Evolutionary conservation across 2,329 filamentous ascomycete genomes (phyloP), one percentile per base, ranked within the genome.

Genomic region (Xylaria sp.): DNA sequence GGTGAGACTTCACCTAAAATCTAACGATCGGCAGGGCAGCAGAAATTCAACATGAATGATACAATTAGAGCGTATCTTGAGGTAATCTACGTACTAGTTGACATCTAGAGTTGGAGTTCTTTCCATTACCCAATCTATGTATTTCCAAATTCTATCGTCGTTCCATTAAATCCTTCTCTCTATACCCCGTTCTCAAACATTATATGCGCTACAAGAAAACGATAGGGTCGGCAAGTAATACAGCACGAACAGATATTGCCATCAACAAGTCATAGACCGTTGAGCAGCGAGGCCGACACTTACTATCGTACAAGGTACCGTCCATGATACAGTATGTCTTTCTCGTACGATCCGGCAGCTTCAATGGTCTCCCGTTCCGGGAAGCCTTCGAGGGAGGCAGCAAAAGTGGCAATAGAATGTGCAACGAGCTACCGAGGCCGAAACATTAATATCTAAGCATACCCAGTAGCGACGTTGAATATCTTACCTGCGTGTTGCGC

Each of bases 391-490:
- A 92, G 89, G 0, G 89, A 91, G 3, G 82, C 77, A 12, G 90
- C 91, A 74, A 89, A 93, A 0, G 88, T 90, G 1, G 90, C 91
- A n/a, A 93, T 88, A 0, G 89, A 90, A 79, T 92, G 90, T 2
- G 92, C 91, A 72, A 94, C 90, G 43, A 90, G 82, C 86, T 88
- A 63, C 3, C 15, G 6, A 41, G 39, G 5, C 13, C 28, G 33
- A 36, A 15, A 15, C 2, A 58, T 15, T 39, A 66, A 36, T 31
- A 55, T 48, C 20, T 46, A 9, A n/a, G 28, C 36, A 18, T 12
- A 23, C 10, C 2, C 46, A 18, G 25, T 41, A 18, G 15, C 23
- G n/a, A 23, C 5, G 3, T 31, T 5, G 33, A 18, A 12, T 23
- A 1, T 68, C 82, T 77, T 78, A 87, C 86, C 83, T 88, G 87